These are phyloP conservation scores for Phyllosticta citriasiana DNA, from an alignment of 2,329 filamentous ascomycete species.

Conservation along the genomic window DNA sequence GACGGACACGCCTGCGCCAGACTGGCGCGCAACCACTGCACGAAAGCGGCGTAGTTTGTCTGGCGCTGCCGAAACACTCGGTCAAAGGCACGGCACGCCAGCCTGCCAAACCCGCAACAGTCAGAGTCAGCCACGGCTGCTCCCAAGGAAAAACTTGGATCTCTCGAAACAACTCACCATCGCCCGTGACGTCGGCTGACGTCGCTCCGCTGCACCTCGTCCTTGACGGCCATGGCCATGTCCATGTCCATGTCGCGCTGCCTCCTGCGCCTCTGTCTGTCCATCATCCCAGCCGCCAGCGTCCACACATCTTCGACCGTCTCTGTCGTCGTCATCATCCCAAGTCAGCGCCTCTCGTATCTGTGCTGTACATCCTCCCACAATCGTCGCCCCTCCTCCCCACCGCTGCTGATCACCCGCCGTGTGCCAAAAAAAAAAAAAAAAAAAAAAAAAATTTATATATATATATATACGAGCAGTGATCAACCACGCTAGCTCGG, in stretches of 20 bases:
- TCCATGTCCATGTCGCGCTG: no score
- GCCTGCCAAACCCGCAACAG: conserved; percentile 32
- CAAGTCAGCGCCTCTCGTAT: conserved; percentile 4
- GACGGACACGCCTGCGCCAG: background rate
- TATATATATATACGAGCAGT: conserved; percentile 4
- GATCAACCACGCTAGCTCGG: conserved; percentile 15
- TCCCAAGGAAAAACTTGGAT: background rate
- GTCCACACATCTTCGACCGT: conserved; percentile 3
- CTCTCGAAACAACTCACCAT: conserved; percentile 7
- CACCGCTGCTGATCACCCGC: conserved; percentile 4
- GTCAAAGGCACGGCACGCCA: conserved; percentile 61
- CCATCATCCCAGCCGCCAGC: conserved; percentile 8
- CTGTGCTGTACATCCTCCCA: conserved; percentile 1
- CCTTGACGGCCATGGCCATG: background rate
- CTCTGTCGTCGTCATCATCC: background rate
- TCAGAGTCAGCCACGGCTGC: background rate
- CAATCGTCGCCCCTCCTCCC: background rate
- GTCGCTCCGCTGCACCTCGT: conserved; percentile 2
- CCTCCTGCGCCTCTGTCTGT: background rate
- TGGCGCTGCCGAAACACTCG: conserved; percentile 61
- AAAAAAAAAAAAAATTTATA: no score
- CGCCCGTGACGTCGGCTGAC: conserved; percentile 8
- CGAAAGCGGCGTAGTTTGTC: conserved; percentile 52
- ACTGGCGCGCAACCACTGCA: conserved; percentile 53
- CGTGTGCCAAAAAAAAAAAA: conserved; percentile 7